These are phyloP conservation scores for Schizonepeta tenuifolia DNA, from an alignment of 257 asterid genomes.

Conservation along the genomic window DNA sequence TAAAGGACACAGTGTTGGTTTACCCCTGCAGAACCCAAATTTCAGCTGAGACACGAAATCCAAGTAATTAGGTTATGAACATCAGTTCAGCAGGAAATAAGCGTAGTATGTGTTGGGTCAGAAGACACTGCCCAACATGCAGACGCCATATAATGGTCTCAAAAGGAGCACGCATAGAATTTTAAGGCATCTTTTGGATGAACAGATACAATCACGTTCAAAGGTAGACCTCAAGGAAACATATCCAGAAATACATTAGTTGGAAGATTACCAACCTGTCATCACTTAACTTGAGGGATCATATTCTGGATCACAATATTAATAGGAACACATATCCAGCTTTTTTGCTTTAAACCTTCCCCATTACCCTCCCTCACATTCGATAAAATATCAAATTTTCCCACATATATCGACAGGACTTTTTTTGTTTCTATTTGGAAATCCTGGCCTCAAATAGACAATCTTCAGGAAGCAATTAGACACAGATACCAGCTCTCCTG, in stretches of 20 bases:
- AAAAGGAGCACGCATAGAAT: background rate
- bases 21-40: no score
- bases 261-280: no score
- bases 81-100: background rate
- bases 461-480: background rate
- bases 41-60: no score
- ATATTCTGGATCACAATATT: no score
- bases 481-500: background rate
- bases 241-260: no score
- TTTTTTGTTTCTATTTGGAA: background rate
- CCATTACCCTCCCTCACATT: background rate
- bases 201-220: background rate
- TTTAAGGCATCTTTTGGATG: background rate
- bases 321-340: background rate
- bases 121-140: background rate
- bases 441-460: background rate
- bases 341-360: background rate
- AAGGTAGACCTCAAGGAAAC: background rate
- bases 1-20: no score
- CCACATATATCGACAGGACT: background rate
- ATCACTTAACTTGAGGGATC: no score
- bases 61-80: background rate
- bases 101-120: background rate
- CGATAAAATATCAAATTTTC: background rate
- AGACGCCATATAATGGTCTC: background rate